Percentiles rank a stretch among this genome's conserved stretches.
Conservation (phyloP, 2,329 filamentous ascomycete species). For the Scytalidium lignicola region DNA sequence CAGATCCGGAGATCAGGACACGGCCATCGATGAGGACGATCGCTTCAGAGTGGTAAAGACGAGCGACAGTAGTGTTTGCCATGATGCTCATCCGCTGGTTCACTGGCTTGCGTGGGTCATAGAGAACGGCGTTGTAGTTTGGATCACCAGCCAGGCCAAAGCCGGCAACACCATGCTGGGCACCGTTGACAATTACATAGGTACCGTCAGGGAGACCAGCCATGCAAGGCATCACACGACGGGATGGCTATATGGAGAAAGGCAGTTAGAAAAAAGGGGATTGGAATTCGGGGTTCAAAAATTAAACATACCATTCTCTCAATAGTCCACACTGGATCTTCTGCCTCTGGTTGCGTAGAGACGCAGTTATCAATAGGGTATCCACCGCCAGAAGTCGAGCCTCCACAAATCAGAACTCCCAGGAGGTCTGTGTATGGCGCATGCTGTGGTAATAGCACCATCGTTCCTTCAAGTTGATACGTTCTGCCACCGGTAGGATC, state of each 20-base stretch:
- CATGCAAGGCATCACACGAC: constrained; percentile 60
- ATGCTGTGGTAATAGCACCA: constrained; percentile 57
- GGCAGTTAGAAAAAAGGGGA: constrained; percentile 1
- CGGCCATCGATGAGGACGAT: constrained; percentile 58
- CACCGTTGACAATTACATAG: constrained; percentile 58
- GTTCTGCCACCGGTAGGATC: constrained; percentile 55
- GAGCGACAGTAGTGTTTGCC: constrained; percentile 59
- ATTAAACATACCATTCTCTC: constrained; percentile 49
- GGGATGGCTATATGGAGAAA: constrained; percentile 37
- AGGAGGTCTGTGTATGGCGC: constrained; percentile 57
- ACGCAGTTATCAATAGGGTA: constrained; percentile 62
- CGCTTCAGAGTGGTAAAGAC: constrained; percentile 61
- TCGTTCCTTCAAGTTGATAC: constrained; percentile 59
- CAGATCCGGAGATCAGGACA: constrained; percentile 49
- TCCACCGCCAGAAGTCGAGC: constrained; percentile 47
- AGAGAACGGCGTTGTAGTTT: constrained; percentile 54
- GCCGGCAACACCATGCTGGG: constrained; percentile 52
- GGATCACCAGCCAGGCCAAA: constrained; percentile 56
- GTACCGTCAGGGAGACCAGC: constrained; percentile 59
- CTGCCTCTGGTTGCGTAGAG: constrained; percentile 52
- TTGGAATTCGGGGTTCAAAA: not conserved
- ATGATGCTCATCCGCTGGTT: constrained; percentile 55
- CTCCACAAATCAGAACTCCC: constrained; percentile 58
- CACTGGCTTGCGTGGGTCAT: constrained; percentile 51
- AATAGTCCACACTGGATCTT: constrained; percentile 53